These are phyloP conservation scores for Calycina marina DNA, from an alignment of 2,329 filamentous ascomycete genomes.

Conservation along the genomic window DNA sequence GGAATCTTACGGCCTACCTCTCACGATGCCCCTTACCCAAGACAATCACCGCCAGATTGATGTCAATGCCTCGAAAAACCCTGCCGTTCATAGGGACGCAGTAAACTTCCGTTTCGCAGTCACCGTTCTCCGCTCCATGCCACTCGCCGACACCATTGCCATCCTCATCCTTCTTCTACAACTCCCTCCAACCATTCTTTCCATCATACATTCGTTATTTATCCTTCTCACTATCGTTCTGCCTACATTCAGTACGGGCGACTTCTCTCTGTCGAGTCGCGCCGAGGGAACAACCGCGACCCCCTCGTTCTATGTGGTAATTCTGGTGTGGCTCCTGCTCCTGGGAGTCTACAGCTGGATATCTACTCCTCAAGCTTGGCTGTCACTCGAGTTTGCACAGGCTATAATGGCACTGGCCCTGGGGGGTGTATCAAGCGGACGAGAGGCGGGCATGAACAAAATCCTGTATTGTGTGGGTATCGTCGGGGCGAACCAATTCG, in stretches of 20 bases:
- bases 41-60: constrained; percentile 51
- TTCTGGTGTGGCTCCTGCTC: constrained; percentile 72
- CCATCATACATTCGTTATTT: constrained; percentile 82
- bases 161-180: constrained; percentile 94
- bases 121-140: constrained; percentile 79
- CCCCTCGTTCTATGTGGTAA: constrained; percentile 70
- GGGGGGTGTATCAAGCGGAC: constrained; percentile 62
- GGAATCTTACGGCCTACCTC: constrained; percentile 30
- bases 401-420: constrained; percentile 85
- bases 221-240: constrained; percentile 87
- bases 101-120: constrained; percentile 64
- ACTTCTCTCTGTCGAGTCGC: constrained; percentile 71
- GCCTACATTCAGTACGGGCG: constrained; percentile 62
- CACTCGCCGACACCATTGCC: constrained; percentile 86
- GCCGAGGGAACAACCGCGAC: constrained; percentile 74
- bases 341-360: constrained; percentile 77
- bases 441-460: constrained; percentile 54
- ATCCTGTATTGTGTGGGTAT: constrained; percentile 57
- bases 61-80: constrained; percentile 53
- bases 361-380: constrained; percentile 72
- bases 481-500: constrained; percentile 29
- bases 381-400: constrained; percentile 80
- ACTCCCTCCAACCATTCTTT: constrained; percentile 75
- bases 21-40: constrained; percentile 27
- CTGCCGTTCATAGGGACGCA: constrained; percentile 53